Evolutionary conservation across 257 asterid genomes (phyloP).

Genomic region (Orobanche coerulescens): DNA sequence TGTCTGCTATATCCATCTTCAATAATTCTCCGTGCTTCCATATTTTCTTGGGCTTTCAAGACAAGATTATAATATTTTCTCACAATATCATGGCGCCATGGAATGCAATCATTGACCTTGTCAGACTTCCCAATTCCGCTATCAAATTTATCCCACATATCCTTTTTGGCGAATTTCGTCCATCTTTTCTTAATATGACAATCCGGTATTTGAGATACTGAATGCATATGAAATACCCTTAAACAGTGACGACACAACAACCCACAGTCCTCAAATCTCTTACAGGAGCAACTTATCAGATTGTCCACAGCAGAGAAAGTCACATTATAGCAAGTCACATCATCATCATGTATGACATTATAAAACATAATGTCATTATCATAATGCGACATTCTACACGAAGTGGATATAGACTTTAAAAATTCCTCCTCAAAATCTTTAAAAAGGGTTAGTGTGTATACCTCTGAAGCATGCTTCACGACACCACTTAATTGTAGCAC

Average conservation of each 20-base stretch:
- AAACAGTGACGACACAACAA: background rate
- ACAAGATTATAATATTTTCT: constrained; percentile 1
- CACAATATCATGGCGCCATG: background rate
- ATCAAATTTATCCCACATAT: background rate
- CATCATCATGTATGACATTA: background rate
- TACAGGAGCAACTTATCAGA: background rate
- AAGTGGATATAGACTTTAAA: background rate
- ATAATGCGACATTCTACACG: background rate
- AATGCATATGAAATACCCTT: background rate
- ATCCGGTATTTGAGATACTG: background rate
- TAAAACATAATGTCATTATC: background rate
- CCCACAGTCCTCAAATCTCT: background rate
- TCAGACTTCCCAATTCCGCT: background rate
- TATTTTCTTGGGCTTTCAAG: background rate
- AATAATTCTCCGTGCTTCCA: background rate
- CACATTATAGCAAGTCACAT: background rate
- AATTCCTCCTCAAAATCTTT: background rate
- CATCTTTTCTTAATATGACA: background rate
- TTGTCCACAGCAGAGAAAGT: background rate
- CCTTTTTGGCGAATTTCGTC: background rate
- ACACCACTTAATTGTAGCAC: background rate
- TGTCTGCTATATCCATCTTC: background rate
- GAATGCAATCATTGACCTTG: background rate
- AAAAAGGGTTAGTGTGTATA: background rate
- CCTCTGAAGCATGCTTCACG: background rate